phyloP scores from a whole-genome alignment of 2,329 filamentous ascomycete species.

The Neophaeococcomyces mojaviensis region DNA sequence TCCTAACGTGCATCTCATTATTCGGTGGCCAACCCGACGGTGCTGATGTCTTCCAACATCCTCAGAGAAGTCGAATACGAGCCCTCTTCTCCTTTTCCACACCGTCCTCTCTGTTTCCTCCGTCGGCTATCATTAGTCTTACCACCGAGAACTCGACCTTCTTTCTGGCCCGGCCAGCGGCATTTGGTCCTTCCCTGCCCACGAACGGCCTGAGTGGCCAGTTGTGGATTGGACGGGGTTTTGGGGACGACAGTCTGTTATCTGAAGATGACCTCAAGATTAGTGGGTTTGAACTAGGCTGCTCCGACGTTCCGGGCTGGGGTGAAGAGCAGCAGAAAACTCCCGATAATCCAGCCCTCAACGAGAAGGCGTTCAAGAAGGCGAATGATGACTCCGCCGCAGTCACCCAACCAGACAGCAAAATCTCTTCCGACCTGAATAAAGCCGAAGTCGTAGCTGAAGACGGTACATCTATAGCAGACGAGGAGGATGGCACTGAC shows the following conservation, averaged over 20 bases:
- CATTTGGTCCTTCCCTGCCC: slow-evolving; percentile 77
- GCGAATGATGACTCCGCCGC: slow-evolving; percentile 2
- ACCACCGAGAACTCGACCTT: slow-evolving; percentile 98
- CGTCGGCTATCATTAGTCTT: slow-evolving; percentile 89
- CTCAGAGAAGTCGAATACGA: slow-evolving; percentile 42
- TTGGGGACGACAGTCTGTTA: slow-evolving; percentile 67
- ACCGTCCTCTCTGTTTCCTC: slow-evolving; percentile 83
- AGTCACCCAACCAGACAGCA: slow-evolving; percentile 7
- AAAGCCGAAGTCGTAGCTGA: slow-evolving; percentile 6
- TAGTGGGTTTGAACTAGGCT: slow-evolving; percentile 79
- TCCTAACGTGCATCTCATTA: slow-evolving; percentile 41
- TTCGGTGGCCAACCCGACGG: slow-evolving; percentile 26
- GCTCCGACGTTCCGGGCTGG: slow-evolving; percentile 91
- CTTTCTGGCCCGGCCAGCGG: slow-evolving; percentile 85
- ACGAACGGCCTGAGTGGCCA: slow-evolving; percentile 73
- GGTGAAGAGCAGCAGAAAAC: slow-evolving; percentile 51
- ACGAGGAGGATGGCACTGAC: slow-evolving; percentile 68
- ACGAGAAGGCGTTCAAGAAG: slow-evolving; percentile 21
- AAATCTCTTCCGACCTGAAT: slow-evolving; percentile 3
- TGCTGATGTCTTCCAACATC: slow-evolving; percentile 26
- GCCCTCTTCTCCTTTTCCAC: slow-evolving; percentile 63
- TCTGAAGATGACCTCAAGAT: slow-evolving; percentile 46
- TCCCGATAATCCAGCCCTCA: slow-evolving; percentile 26
- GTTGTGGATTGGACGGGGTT: slow-evolving; percentile 88
- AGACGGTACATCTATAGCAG: slow-evolving; percentile 23